These are phyloP conservation scores for Penicillium steckii DNA, from an alignment of 495 filamentous ascomycete genomes.

Conservation along the genomic window DNA sequence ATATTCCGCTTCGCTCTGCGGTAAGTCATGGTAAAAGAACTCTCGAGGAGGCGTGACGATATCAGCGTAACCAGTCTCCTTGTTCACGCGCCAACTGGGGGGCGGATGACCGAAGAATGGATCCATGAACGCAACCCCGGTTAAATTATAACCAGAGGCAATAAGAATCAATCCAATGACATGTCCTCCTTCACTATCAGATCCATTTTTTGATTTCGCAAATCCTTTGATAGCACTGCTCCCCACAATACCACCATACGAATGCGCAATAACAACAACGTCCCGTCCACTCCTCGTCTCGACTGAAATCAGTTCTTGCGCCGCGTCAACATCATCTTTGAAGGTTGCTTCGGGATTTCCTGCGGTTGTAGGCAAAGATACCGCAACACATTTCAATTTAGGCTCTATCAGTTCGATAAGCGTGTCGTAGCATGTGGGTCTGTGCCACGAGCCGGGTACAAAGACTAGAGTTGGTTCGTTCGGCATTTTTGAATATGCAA, in stretches of 20 bases:
- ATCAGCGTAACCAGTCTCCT: conserved; percentile 25
- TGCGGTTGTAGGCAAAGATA: conserved; percentile 38
- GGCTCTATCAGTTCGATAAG: conserved; percentile 37
- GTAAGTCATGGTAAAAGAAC: conserved; percentile 36
- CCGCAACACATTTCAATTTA: conserved; percentile 22
- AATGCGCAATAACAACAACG: conserved; percentile 51
- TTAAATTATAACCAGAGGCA: conserved; percentile 28
- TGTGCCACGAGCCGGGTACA: conserved; percentile 50
- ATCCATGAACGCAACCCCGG: conserved; percentile 29
- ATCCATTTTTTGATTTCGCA: conserved; percentile 20
- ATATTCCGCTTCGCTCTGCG: conserved; percentile 19
- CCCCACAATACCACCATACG: conserved; percentile 51
- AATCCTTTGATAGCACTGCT: conserved; percentile 47
- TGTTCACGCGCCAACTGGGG: conserved; percentile 24
- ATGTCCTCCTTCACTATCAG: conserved; percentile 24
- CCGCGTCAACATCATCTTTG: conserved; percentile 35
- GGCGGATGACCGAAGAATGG: conserved; percentile 29
- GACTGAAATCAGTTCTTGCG: conserved; percentile 30
- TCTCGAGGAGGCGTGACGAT: conserved; percentile 26
- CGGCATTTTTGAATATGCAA: background rate
- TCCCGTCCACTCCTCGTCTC: conserved; percentile 34
- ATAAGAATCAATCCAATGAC: conserved; percentile 46
- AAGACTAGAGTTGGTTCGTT: conserved; percentile 40
- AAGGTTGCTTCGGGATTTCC: conserved; percentile 35
- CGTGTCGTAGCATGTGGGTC: conserved; percentile 35